Base-by-base conservation (phyloP, 2,329 filamentous ascomycete species). In the Teratosphaeria gauchensis region DNA sequence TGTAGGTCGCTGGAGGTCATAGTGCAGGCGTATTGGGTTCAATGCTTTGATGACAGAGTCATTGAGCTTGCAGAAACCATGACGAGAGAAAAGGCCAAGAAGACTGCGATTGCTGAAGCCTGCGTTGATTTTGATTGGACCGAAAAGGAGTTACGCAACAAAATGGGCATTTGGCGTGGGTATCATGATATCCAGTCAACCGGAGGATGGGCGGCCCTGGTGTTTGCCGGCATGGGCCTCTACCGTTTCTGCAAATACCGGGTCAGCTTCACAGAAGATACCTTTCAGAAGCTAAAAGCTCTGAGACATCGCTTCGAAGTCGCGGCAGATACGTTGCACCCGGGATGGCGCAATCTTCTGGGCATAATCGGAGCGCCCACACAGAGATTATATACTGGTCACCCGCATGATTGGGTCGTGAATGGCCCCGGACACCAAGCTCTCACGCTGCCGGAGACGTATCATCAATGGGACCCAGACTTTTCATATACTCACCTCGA, bases 211-310 rank as follows among this genome's bases (percentile, higher is more conserved):
- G 77, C 76, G 1, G 75, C 79, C 11, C 73, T 84, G 3, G 77
- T 83, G 1, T 84, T 84, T 62, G 77, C 81, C 4, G 80, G 82
- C 35, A 80, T 80, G 71, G 81, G 82, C 1, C 76, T 84, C 14
- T 84, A 84, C 67, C 75, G 81, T 7, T 82, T 83, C 67, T 84
- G 81, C 76, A 84, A 84, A 65, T 84, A 84, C 65, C 76, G 81
- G 51, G 77, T 79, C 0, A 78, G 78, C 4, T 82, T 83, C 64
- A 75, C 77, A 51, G 73, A 75, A 4, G 78, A 79, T 16, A 77
- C 80, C 3, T 78, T 82, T 69, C 72, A 75, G 38, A 75, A 75
- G 1, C 71, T 84, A 6, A 72, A 72, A 16, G 72, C 71, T 33
- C 65, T 82, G 8, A 69, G 74, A 48, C 74, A 77, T 31, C 73